Evolutionary conservation across 306 rosid species (phyloP), one percentile per base, ranked within the genome.

Genomic region (Ammopiptanthus mongolicus): DNA sequence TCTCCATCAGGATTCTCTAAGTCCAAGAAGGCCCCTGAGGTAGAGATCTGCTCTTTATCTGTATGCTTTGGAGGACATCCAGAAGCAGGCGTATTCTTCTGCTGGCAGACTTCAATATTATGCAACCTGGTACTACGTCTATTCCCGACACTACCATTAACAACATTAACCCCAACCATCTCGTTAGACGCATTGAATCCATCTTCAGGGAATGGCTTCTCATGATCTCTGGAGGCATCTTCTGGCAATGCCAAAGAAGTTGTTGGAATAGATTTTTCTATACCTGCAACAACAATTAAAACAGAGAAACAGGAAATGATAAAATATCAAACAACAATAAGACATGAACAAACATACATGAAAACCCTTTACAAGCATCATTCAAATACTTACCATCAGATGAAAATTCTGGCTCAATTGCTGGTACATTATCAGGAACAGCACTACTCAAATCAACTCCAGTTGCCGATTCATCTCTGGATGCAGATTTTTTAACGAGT

Each of bases 401-500:
- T 23, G 37, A 48, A 41, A 81, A 57, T 74, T 23, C 72, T 19
- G 65, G 63, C 55, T 23, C 44, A 36, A 8, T 14, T 46, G 50
- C 23, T 23, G 58, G 29, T 63, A 18, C 66, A 21, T 59, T 70
- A 47, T 71, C 29, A 80, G 44, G 17, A 75, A 73, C 29, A 68
- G 17, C 59, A 64, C 42, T 55, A 36, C 23, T 80, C 13, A 47
- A 50, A 81, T 53, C 63, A 87, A 7, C 31, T 23, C 15, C 75
- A 33, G 59, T 6, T 55, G 69, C 47, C 18, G 73, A 62, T 63
- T 86, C 84, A 71, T 71, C 74, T 53, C 56, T 60, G 48, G 81
- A 80, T 3, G 69, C 42, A 47, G 71, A 80, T 18, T 76, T 60
- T 52, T 55, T 61, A 52, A 34, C 22, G 28, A 74, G 58, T 37